Base-by-base conservation (phyloP, 1,139 yeast genomes). In the Scheffersomyces parashehatae region DNA sequence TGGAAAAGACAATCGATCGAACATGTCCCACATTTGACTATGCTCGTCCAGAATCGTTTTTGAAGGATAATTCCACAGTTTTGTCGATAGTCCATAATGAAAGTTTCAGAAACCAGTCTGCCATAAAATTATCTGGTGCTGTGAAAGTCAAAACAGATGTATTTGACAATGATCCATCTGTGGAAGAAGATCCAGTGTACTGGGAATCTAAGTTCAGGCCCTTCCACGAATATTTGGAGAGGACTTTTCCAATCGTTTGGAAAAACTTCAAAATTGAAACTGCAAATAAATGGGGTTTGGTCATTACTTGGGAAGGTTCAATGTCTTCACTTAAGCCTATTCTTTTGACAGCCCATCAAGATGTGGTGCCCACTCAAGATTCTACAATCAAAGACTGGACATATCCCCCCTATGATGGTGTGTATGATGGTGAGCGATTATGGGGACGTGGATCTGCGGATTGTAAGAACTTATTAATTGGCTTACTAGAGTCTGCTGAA, bases 101-200 rank as follows among this genome's bases (percentile, higher is more conserved):
- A 9, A 51, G 53, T 0, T 80, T 67, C 52, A 68, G 68, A 44
- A 56, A 66, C 13, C 40, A 55, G 3, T 70, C 83, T 0, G 70
- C 77, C 29, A 51, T 56, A 8, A 73, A 70, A 50, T 62, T 81
- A 34, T 60, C 77, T 3, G 79, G 77, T 9, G 82, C 88, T 2
- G 70, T 85, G 26, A 71, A 70, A 52, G 67, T 84, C 36, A 80
- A 85, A 12, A 83, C 91, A 3, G 81, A 79, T 52, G 75, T 79
- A n/a, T 79, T 67, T 48, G 95, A 86, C 58, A 68, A 68, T 10
- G 63, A 42, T 37, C 53, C 53, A 4, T 28, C 20, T 28, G 51
- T 50, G 16, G 40, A 36, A 10, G 47, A 43, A 10, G 49, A 52
- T 11, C 53, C 53, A 2, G 49, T 44, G 14, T 40, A 28, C 28